Conservation (phyloP, 2,329 filamentous ascomycete genomes). For the Fusarium sp. region DNA sequence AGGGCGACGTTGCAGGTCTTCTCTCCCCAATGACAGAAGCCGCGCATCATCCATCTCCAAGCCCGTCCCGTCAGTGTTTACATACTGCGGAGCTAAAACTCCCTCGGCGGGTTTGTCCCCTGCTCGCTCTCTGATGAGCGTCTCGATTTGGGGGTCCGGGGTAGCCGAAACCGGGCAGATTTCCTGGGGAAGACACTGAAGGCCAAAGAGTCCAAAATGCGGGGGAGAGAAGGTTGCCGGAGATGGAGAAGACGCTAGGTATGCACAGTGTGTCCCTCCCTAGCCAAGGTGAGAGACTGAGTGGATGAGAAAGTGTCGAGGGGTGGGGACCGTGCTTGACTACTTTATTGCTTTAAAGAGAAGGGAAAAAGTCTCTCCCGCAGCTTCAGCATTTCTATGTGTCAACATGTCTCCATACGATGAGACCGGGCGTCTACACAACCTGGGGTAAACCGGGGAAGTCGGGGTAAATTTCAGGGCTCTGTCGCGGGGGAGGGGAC, state of each 20-base stretch:
- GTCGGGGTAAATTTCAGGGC: constrained; percentile 6
- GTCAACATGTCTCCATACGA: not conserved
- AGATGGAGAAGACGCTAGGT: constrained; percentile 17
- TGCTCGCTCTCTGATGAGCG: constrained; percentile 22
- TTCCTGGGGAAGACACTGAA: constrained; percentile 15
- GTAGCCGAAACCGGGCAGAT: constrained; percentile 22
- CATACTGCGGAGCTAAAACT: constrained; percentile 2
- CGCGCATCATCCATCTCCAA: constrained; percentile 1
- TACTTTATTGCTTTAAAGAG: not conserved
- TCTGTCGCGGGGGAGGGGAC: not conserved
- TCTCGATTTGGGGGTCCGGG: constrained; percentile 22
- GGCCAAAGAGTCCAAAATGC: not conserved
- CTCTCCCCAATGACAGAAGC: constrained; percentile 5
- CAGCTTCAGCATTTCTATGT: constrained; percentile 4
- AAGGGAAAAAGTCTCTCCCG: not conserved
- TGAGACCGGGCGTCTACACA: not conserved
- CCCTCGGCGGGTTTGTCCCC: not conserved
- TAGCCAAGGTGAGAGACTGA: constrained; percentile 7
- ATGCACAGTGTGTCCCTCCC: constrained; percentile 34
- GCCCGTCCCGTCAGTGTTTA: not conserved
- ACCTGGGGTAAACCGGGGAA: constrained; percentile 31
- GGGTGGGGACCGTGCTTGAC: not conserved
- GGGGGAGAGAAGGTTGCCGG: not conserved
- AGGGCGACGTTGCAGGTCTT: not conserved
- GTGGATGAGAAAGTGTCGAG: not conserved